Percentiles rank a stretch among this genome's conserved stretches.
phyloP scores from a whole-genome alignment of 768 basidiomycete genomes.

The Floccularia luteovirens region DNA sequence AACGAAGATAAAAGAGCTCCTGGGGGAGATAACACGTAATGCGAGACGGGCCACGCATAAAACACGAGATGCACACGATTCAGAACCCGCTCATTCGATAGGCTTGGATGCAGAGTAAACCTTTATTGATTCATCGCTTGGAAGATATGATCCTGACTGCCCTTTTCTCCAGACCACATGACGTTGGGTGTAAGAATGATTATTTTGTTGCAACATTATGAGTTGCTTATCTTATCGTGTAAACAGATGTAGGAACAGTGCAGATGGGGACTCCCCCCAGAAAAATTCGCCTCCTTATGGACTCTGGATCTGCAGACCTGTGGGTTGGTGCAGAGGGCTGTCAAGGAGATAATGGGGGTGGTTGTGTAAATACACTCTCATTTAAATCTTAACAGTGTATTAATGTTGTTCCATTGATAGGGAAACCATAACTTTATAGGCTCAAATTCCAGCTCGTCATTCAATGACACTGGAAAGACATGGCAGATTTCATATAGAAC shows the following conservation, averaged over 20 bases:
- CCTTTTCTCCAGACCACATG: background rate
- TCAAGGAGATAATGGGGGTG: constrained; percentile 30
- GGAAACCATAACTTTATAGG: constrained; percentile 60
- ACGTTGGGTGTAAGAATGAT: background rate
- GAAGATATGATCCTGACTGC: background rate
- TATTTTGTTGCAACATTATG: too few relatives aligned
- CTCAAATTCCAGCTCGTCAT: constrained; percentile 49
- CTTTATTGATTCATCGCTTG: background rate
- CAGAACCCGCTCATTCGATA: constrained; percentile 7
- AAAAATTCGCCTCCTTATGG: constrained; percentile 55
- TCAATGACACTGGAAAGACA: constrained; percentile 37
- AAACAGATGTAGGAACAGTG: constrained; percentile 45
- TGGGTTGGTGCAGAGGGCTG: constrained; percentile 59
- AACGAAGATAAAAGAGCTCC: background rate
- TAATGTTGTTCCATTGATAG: too few relatives aligned
- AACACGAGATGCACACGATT: constrained; percentile 1
- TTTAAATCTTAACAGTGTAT: background rate
- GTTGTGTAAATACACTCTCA: constrained; percentile 23
- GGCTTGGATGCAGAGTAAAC: constrained; percentile 4
- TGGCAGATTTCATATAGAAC: constrained; percentile 67
- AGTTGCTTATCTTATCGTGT: too few relatives aligned
- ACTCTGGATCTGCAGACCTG: constrained; percentile 62
- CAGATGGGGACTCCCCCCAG: constrained; percentile 62
- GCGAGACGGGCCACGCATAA: background rate
- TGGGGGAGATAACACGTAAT: background rate